phyloP scores from a whole-genome alignment of 352 stramenopile genomes.

The Ophiocytium majus region DNA sequence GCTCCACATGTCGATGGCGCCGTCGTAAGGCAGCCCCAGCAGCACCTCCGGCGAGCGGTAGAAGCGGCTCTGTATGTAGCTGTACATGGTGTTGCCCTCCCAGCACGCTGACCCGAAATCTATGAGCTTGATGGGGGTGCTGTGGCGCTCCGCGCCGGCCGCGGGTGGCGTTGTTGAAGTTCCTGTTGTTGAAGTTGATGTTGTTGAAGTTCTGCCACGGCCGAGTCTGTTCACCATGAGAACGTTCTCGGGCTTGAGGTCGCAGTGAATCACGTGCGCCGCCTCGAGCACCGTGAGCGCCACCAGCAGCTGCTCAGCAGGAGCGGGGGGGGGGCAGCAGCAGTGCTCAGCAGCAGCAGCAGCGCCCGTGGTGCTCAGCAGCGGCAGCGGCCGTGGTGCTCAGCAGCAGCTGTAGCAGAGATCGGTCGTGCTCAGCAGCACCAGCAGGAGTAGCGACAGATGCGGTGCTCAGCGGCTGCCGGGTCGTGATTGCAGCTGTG shows the following conservation, averaged over 20 bases:
- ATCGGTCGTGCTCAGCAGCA: background rate
- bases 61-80: slow-evolving; percentile 96
- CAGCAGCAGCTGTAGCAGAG: background rate
- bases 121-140: slow-evolving; percentile 87
- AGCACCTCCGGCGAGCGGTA: slow-evolving; percentile 90
- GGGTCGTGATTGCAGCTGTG: too few relatives aligned
- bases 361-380: too few relatives aligned
- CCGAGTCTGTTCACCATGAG: slow-evolving; percentile 67
- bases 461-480: background rate
- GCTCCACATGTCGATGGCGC: slow-evolving; percentile 93
- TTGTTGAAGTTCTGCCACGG: background rate
- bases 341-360: background rate
- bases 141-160: background rate
- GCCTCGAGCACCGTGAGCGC: slow-evolving; percentile 69
- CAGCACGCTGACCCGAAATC: slow-evolving; percentile 94
- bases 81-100: slow-evolving; percentile 81
- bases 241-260: slow-evolving; percentile 98
- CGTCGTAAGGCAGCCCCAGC: slow-evolving; percentile 79
- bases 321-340: background rate
- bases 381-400: too few relatives aligned
- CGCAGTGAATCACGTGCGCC: slow-evolving; percentile 89
- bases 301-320: slow-evolving; percentile 61
- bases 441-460: background rate
- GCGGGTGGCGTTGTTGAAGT: background rate
- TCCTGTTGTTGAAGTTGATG: slow-evolving; percentile 6